Conservation (phyloP, 108 stramenopile species). For the Nitzschia sp. region DNA sequence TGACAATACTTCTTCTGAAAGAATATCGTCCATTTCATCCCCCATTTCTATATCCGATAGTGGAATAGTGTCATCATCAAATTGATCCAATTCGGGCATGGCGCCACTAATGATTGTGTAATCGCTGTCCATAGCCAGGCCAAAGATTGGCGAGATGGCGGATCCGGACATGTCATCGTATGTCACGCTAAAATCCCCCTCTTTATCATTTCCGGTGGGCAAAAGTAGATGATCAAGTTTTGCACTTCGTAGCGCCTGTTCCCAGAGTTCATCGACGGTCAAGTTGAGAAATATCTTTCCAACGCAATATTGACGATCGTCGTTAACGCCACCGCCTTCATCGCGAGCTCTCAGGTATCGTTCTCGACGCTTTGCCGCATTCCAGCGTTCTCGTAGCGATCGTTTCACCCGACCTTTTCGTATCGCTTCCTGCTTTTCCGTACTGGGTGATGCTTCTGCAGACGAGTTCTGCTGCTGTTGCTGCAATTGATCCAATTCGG, state of each 20-base stretch:
- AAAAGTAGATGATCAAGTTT: too few relatives aligned
- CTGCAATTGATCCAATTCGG: not conserved
- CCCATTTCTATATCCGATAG: too few relatives aligned
- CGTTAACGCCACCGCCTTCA: not conserved
- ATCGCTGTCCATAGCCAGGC: not conserved
- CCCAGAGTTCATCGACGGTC: slow-evolving; percentile 29
- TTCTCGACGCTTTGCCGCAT: slow-evolving; percentile 7
- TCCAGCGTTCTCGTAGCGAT: slow-evolving; percentile 12
- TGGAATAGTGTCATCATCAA: too few relatives aligned
- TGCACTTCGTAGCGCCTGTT: not conserved
- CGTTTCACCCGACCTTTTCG: not conserved
- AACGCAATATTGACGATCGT: not conserved
- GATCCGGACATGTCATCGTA: not conserved
- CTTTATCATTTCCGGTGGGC: too few relatives aligned
- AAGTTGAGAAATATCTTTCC: not conserved
- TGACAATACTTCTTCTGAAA: too few relatives aligned
- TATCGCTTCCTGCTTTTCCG: too few relatives aligned
- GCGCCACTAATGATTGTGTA: not conserved
- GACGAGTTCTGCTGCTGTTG: too few relatives aligned
- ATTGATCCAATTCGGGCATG: not conserved
- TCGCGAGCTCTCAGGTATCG: not conserved
- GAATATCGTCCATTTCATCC: too few relatives aligned
- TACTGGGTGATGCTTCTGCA: too few relatives aligned
- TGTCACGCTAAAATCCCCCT: too few relatives aligned
- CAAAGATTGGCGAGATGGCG: slow-evolving; percentile 15